Evolutionary conservation across 345 rosid species (phyloP).

Genomic region (Kernera saxatilis): DNA sequence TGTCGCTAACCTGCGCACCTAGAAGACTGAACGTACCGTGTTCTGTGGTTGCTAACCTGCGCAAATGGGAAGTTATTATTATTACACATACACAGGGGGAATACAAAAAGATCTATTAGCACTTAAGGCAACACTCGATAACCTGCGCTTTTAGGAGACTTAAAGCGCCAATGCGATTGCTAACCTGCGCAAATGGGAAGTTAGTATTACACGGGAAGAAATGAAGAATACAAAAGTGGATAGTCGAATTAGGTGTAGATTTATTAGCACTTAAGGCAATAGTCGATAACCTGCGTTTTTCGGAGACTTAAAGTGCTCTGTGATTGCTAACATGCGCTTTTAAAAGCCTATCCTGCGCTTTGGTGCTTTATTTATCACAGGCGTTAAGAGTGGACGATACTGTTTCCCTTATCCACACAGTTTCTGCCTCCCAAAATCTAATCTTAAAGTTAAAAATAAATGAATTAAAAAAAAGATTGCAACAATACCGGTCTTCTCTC

Average conservation of each 20-base stretch:
- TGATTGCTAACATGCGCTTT: neutral
- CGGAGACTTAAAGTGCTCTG: neutral
- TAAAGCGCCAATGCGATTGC: neutral
- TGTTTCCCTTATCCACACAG: slow-evolving; percentile 49
- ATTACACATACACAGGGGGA: neutral
- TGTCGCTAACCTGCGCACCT: neutral
- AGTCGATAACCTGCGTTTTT: neutral
- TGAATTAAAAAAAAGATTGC: neutral
- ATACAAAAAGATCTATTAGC: neutral
- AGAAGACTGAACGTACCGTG: neutral
- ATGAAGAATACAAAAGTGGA: neutral
- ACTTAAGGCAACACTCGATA: neutral
- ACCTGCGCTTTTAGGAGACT: neutral
- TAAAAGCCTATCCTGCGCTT: too few species aligned
- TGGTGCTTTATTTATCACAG: neutral
- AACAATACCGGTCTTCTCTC: neutral
- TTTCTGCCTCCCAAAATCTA: neutral
- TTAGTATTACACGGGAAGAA: too few species aligned
- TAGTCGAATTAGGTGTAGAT: neutral
- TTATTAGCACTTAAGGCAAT: neutral
- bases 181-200: neutral
- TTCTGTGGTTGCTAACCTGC: neutral
- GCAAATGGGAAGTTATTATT: neutral
- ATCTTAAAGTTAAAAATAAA: neutral
- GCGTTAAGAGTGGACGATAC: slow-evolving; percentile 34